These are phyloP conservation scores for Raddia distichophylla DNA, from an alignment of 176 grass and related monocot genomes.

Conservation along the genomic window DNA sequence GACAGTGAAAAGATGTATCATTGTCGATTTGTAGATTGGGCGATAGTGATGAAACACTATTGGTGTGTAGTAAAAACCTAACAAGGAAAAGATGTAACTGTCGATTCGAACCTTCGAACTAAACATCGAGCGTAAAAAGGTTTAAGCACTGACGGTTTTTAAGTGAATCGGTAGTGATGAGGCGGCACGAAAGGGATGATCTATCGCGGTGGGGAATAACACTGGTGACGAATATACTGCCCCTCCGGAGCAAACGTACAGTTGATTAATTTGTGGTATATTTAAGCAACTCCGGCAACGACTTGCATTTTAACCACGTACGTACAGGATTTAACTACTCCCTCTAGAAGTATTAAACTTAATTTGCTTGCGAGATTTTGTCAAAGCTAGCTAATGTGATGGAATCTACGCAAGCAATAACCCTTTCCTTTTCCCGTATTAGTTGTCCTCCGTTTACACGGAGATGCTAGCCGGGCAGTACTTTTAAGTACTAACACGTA, in stretches of 20 bases:
- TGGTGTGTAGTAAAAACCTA: too few species aligned
- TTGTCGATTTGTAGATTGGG: too few species aligned
- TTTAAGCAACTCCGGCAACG: not conserved
- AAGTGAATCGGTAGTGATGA: too few species aligned
- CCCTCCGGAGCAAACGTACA: not conserved
- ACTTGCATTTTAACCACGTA: not conserved
- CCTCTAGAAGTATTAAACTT: conserved; percentile 10
- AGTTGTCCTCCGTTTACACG: not conserved
- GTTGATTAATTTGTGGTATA: not conserved
- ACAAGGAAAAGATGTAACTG: too few species aligned
- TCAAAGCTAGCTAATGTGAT: not conserved
- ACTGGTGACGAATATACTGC: not conserved
- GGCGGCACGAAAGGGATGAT: too few species aligned
- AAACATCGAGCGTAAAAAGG: too few species aligned
- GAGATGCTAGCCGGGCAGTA: not conserved
- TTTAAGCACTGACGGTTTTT: too few species aligned
- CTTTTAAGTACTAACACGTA: not conserved
- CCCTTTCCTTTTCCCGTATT: not conserved
- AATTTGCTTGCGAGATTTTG: not conserved
- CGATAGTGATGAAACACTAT: too few species aligned
- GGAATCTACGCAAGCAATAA: conserved; percentile 14
- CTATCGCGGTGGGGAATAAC: not conserved
- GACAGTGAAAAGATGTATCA: too few species aligned
- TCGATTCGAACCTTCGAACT: too few species aligned
- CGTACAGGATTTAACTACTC: conserved; percentile 17